These are phyloP conservation scores for Colletotrichum abscissum DNA, from an alignment of 2,329 filamentous ascomycete species.

Conservation along the genomic window DNA sequence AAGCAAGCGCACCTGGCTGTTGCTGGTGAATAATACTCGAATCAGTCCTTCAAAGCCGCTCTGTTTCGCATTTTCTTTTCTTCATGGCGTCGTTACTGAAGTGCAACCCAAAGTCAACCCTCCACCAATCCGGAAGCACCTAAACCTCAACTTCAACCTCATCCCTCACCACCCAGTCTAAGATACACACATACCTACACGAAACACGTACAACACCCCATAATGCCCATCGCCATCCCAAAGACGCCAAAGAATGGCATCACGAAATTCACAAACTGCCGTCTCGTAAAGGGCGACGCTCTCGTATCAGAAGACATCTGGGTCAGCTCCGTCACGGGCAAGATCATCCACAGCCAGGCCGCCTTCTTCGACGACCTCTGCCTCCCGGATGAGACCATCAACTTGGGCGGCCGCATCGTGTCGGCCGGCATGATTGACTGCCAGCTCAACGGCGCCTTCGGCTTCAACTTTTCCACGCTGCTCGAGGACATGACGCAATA, in stretches of 20 bases:
- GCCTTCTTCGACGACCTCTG: slow-evolving; percentile 75
- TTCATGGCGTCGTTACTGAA: slow-evolving; percentile 34
- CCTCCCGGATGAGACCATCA: slow-evolving; percentile 78
- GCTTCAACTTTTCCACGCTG: slow-evolving; percentile 89
- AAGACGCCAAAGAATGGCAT: slow-evolving; percentile 63
- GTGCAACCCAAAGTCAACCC: background rate
- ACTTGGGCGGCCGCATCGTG: slow-evolving; percentile 85
- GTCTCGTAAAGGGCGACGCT: slow-evolving; percentile 74
- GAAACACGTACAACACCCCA: background rate
- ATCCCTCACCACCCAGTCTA: slow-evolving; percentile 39
- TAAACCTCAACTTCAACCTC: background rate
- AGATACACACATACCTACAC: slow-evolving; percentile 30
- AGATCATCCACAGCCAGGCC: slow-evolving; percentile 78
- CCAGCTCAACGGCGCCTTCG: slow-evolving; percentile 92
- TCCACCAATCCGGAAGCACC: slow-evolving; percentile 31
- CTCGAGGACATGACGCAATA: slow-evolving; percentile 77
- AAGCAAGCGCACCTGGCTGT: background rate
- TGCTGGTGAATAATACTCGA: slow-evolving; percentile 25
- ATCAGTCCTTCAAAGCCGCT: slow-evolving; percentile 10
- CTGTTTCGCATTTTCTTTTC: background rate
- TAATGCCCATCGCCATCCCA: slow-evolving; percentile 61
- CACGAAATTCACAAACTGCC: slow-evolving; percentile 91
- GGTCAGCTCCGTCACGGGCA: slow-evolving; percentile 85
- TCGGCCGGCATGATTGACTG: slow-evolving; percentile 90
- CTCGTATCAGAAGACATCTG: slow-evolving; percentile 86